Percentiles rank a stretch among this genome's conserved stretches.
phyloP scores from a whole-genome alignment of 1,284 basidiomycete genomes.

The Golubevia sp. region DNA sequence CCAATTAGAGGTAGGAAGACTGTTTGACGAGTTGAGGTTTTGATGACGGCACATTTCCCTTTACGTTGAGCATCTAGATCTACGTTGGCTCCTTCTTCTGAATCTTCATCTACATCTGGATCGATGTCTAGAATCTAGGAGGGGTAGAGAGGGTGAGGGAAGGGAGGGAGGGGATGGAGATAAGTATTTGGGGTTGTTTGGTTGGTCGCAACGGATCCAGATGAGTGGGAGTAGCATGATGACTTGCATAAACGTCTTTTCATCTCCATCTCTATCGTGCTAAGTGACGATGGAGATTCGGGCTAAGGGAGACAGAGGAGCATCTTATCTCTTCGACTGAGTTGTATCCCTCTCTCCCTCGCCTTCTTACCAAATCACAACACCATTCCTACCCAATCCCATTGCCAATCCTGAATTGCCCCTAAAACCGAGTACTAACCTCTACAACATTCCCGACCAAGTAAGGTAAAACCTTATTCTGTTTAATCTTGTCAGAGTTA shows the following conservation, averaged over 20 bases:
- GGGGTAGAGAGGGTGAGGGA: conserved; percentile 3
- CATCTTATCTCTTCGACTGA: too few species aligned
- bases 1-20: conserved; percentile 98
- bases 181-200: too few species aligned
- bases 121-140: conserved; percentile 90
- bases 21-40: conserved; percentile 92
- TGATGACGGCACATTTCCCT: conserved; percentile 97
- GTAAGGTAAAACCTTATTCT: conserved; percentile 98
- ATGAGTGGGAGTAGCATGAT: too few species aligned
- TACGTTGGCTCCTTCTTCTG: conserved; percentile 79
- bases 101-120: conserved; percentile 82
- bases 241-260: too few species aligned
- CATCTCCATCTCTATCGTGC: too few species aligned
- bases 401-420: too few species aligned
- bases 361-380: too few species aligned
- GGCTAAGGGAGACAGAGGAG: not conserved
- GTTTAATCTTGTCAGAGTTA: conserved; percentile 97
- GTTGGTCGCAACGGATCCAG: too few species aligned
- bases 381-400: too few species aligned
- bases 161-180: too few species aligned
- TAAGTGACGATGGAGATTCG: not conserved
- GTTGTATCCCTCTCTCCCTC: too few species aligned
- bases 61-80: conserved; percentile 92
- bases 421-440: conserved; percentile 7
- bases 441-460: conserved; percentile 86